These are phyloP conservation scores for Panaeolus cyanescens DNA, from an alignment of 768 basidiomycete genomes.

Conservation along the genomic window DNA sequence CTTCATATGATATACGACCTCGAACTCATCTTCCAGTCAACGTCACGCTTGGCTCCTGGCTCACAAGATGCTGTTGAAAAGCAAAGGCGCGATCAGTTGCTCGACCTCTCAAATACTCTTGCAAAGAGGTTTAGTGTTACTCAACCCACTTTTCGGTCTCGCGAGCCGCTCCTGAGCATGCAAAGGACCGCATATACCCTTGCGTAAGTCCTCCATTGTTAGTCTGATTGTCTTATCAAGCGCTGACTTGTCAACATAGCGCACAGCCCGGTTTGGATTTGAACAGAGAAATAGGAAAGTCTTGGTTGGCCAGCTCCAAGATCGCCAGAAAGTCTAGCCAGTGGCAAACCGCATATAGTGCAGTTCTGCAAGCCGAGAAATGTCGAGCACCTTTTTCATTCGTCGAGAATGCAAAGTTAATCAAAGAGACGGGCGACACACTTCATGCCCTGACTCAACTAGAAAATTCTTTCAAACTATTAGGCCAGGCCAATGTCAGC, in stretches of 20 bases:
- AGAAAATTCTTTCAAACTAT: conserved; percentile 65
- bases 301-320: conserved; percentile 94
- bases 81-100: conserved; percentile 36
- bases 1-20: conserved; percentile 88
- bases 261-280: conserved; percentile 38
- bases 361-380: conserved; percentile 87
- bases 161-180: conserved; percentile 89
- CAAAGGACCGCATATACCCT: conserved; percentile 81
- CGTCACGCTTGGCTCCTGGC: conserved; percentile 37
- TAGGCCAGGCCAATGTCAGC: conserved; percentile 50
- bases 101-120: conserved; percentile 51
- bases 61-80: conserved; percentile 37
- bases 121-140: conserved; percentile 71
- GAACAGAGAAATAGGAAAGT: conserved; percentile 69
- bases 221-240: conserved; percentile 5
- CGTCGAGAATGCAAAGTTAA: conserved; percentile 87
- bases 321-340: conserved; percentile 95
- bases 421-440: conserved; percentile 77
- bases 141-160: conserved; percentile 83
- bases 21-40: conserved; percentile 58
- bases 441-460: conserved; percentile 86
- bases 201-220: conserved; percentile 44
- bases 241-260: conserved; percentile 20
- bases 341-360: conserved; percentile 96
- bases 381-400: conserved; percentile 73